A percentile compares a stretch with the other conserved stretches of the same genome.
phyloP scores from a whole-genome alignment of 306 rosid genomes.

The Vicia villosa region DNA sequence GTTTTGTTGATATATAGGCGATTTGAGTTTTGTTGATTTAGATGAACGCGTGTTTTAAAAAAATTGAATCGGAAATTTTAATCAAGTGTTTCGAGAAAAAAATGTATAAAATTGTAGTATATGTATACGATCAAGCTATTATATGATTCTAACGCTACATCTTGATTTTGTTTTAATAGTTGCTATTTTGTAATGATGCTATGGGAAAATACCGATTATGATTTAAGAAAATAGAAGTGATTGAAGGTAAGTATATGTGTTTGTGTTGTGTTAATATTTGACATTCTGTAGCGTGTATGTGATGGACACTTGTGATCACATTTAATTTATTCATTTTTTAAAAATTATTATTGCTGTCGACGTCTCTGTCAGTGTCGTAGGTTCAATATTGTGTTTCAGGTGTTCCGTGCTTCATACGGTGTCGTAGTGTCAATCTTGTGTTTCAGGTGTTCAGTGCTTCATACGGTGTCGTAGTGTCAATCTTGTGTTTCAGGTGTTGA shows the following conservation, averaged over 20 bases:
- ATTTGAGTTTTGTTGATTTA: constrained; percentile 3
- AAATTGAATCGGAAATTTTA: not conserved
- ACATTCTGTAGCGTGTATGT: not conserved
- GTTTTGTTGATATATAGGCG: not conserved
- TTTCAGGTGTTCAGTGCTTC: too few relatives aligned
- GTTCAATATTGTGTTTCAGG: too few relatives aligned
- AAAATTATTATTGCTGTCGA: not conserved
- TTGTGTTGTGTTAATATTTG: not conserved
- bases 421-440: too few relatives aligned
- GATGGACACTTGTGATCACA: too few relatives aligned
- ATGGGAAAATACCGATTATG: not conserved
- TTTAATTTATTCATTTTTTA: not conserved
- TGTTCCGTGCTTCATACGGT: too few relatives aligned
- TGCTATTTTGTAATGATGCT: not conserved
- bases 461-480: too few relatives aligned
- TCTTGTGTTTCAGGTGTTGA: too few relatives aligned
- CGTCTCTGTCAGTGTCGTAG: not conserved
- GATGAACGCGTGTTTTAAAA: not conserved
- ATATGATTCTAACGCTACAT: not conserved
- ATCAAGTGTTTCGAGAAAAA: not conserved
- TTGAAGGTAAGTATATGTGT: not conserved
- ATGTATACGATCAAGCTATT: not conserved
- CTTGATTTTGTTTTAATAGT: not conserved
- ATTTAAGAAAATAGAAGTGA: too few relatives aligned
- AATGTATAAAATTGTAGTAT: not conserved